These are phyloP conservation scores for Claviceps fusiformis DNA, from an alignment of 2,329 filamentous ascomycete genomes.

Conservation along the genomic window DNA sequence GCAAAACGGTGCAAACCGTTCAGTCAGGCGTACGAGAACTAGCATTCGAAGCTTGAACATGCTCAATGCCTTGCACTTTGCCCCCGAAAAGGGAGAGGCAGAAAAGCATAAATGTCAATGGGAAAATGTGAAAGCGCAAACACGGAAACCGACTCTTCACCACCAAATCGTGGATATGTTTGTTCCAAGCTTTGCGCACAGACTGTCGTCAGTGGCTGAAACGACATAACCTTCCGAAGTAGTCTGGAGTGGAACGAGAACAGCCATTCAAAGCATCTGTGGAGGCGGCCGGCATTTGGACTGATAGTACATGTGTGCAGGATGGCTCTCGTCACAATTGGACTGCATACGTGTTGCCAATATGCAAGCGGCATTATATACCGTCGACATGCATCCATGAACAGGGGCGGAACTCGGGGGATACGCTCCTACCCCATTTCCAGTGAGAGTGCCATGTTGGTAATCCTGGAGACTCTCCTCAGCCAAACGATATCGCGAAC, in stretches of 20 bases:
- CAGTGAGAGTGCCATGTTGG: constrained; percentile 22
- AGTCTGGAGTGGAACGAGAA: constrained; percentile 18
- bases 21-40: too few species aligned
- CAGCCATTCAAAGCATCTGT: constrained; percentile 12
- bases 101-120: too few species aligned
- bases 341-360: constrained; percentile 23
- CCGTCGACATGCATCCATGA: constrained; percentile 12
- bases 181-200: constrained; percentile 31
- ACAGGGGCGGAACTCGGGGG: constrained; percentile 23
- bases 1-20: too few species aligned
- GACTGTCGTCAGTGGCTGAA: constrained; percentile 30
- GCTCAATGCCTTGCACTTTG: too few species aligned
- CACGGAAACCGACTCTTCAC: too few species aligned
- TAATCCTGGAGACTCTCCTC: constrained; percentile 23
- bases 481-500: background rate
- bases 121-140: too few species aligned
- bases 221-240: constrained; percentile 12
- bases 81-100: too few species aligned
- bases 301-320: constrained; percentile 9
- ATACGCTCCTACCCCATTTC: constrained; percentile 31
- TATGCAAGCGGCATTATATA: constrained; percentile 35
- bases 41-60: too few species aligned
- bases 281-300: constrained; percentile 19
- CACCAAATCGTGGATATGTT: too few species aligned
- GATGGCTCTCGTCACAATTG: constrained; percentile 13